Evolutionary conservation across 1,284 basidiomycete species (phyloP), one percentile per base, ranked within the genome.

Genomic region (Boletus subluridellus): DNA sequence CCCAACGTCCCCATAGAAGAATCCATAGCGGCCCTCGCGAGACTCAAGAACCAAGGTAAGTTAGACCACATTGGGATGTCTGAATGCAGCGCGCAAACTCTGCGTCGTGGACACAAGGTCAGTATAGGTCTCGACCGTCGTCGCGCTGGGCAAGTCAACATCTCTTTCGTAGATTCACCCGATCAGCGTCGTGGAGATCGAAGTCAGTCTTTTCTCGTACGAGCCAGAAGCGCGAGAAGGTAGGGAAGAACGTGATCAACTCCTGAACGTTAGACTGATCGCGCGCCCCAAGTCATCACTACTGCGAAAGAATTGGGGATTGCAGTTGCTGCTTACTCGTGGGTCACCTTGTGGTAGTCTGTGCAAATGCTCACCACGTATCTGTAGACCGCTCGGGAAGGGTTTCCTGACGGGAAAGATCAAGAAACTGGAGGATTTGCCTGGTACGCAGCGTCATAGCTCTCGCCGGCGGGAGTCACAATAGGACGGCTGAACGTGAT

Each of bases 291-390:
- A 75, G 77, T 80, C 37, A 74, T 79, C 46, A 68, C 68, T 4
- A 64, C 74, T 4, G 74, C 77, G n/a, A 74, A 76, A 30, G 78
- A 83, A 60, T 72, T 81, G 17, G 73, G 75, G 7, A 73, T 83
- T 49, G 75, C 83, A 10, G 76, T 86, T 52, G 71, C 80, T n/a
- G 82, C 80, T 30, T 88, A 87, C 65, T 81, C 80, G 67, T 78
- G 41, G 48, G 70, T 70, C 24, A 14, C 30, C 44, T 51, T 15
- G 12, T 55, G 24, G 24, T 28, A 15, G 17, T 26, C 38, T 35
- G 4, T 26, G 5, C 39, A 9, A 15, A 17, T 35, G 2, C 8
- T 54, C 37, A 24, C 34, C 5, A 55, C 7, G 17, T 34, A 52
- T 6, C 37, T 48, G 30, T 54, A 80, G 78, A 3, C 86, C 85